These are phyloP conservation scores for Uronychia binucleata DNA, from an alignment of 73 alveolate species.

Conservation along the genomic window DNA sequence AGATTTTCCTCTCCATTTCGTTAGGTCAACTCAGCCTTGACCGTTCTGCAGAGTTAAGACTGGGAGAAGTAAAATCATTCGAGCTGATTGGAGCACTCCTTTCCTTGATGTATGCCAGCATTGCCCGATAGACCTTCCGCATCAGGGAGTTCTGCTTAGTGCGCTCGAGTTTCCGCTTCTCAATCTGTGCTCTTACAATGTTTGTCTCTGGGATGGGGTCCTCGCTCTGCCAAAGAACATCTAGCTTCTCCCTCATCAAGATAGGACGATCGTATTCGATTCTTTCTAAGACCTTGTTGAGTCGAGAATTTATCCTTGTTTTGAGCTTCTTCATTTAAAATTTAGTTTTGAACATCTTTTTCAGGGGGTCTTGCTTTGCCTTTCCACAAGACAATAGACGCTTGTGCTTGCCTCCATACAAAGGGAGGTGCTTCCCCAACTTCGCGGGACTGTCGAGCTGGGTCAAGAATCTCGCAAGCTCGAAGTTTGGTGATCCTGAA, in stretches of 20 bases:
- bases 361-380: slow-evolving; percentile 33
- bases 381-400: neutral
- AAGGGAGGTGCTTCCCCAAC: neutral
- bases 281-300: slow-evolving; percentile 35
- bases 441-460: neutral
- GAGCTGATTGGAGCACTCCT: neutral
- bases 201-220: slow-evolving; percentile 6
- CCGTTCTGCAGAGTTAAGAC: neutral
- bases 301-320: slow-evolving; percentile 11
- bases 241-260: slow-evolving; percentile 45
- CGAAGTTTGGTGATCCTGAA: neutral
- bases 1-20: slow-evolving; percentile 46
- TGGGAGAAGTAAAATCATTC: neutral
- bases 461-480: neutral
- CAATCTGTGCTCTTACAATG: slow-evolving; percentile 20
- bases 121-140: neutral
- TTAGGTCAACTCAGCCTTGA: slow-evolving; percentile 9
- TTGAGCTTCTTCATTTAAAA: slow-evolving; percentile 5
- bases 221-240: slow-evolving; percentile 28
- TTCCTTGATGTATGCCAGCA: slow-evolving; percentile 19
- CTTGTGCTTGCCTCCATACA: neutral
- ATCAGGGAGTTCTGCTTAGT: neutral
- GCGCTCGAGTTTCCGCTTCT: slow-evolving; percentile 17
- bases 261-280: slow-evolving; percentile 50
- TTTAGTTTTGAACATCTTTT: slow-evolving; percentile 18